phyloP scores from a whole-genome alignment of 805 yeast species.

The Saccharomycopsis babjevae region DNA sequence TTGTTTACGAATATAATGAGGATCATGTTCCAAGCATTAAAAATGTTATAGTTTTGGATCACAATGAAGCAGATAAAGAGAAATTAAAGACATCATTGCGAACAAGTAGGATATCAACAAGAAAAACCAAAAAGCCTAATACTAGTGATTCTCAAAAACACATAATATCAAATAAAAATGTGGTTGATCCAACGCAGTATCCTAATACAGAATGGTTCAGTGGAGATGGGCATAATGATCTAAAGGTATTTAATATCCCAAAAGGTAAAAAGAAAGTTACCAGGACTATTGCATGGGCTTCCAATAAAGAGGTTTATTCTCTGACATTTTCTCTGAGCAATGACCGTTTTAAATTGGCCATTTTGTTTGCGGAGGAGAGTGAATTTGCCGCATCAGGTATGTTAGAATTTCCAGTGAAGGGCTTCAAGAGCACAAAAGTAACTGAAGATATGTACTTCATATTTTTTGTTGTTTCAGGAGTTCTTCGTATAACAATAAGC shows the following conservation, averaged over 20 bases:
- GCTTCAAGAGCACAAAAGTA: constrained; percentile 47
- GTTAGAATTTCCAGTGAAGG: constrained; percentile 51
- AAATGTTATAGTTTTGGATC: constrained; percentile 40
- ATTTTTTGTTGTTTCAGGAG: constrained; percentile 66
- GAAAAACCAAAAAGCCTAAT: constrained; percentile 15
- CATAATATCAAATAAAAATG: constrained; percentile 16
- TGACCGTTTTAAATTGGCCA: constrained; percentile 51
- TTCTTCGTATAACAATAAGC: constrained; percentile 55
- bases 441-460: constrained; percentile 62
- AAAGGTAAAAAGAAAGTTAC: constrained; percentile 35
- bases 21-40: constrained; percentile 46
- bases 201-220: constrained; percentile 41
- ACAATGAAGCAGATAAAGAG: constrained; percentile 1
- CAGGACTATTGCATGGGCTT: constrained; percentile 55
- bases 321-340: constrained; percentile 31
- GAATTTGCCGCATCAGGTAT: constrained; percentile 67
- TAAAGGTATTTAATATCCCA: constrained; percentile 43
- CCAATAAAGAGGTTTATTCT: constrained; percentile 40
- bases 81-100: constrained; percentile 1
- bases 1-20: constrained; percentile 41
- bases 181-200: neutral
- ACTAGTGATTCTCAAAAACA: constrained; percentile 10
- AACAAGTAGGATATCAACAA: neutral
- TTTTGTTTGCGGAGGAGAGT: constrained; percentile 51
- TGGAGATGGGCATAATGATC: constrained; percentile 28